A percentile compares a stretch with the other conserved stretches of the same genome.
Evolutionary conservation across 164 flowering plant species (phyloP).

Genomic region (Piper betle): DNA sequence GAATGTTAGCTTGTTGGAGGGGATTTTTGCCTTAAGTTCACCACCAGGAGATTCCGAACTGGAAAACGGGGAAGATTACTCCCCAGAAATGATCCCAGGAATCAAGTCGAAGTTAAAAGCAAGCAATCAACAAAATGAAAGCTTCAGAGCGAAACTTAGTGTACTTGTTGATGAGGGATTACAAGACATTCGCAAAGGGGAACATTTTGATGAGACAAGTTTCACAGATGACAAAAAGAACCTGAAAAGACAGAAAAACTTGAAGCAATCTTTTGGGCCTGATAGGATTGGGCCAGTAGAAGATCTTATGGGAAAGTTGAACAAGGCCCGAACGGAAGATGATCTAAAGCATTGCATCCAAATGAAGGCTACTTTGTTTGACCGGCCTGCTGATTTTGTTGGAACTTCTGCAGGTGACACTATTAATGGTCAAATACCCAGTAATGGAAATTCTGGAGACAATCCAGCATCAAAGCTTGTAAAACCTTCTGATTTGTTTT

Average conservation of each 20-base stretch:
- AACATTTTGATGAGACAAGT: slow-evolving; percentile 13
- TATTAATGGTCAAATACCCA: slow-evolving; percentile 8
- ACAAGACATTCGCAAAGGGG: slow-evolving; percentile 31
- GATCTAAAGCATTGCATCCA: slow-evolving; percentile 58
- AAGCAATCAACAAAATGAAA: slow-evolving; percentile 28
- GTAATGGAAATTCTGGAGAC: slow-evolving; percentile 11
- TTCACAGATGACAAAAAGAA: slow-evolving; percentile 17
- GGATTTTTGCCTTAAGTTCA: slow-evolving; percentile 39
- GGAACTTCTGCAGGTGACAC: slow-evolving; percentile 11
- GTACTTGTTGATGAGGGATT: slow-evolving; percentile 45
- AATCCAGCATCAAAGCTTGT: slow-evolving; percentile 7
- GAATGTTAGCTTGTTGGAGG: slow-evolving; percentile 64
- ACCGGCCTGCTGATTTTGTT: slow-evolving; percentile 1
- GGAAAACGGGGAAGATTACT: slow-evolving; percentile 12
- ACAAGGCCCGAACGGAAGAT: slow-evolving; percentile 60
- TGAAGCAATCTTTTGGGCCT: slow-evolving; percentile 2
- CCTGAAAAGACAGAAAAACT: slow-evolving; percentile 20
- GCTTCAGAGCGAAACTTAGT: slow-evolving; percentile 34
- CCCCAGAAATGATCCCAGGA: slow-evolving; percentile 14
- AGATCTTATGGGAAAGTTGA: slow-evolving; percentile 62
- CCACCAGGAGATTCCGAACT: slow-evolving; percentile 13
- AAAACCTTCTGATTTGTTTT: slow-evolving; percentile 4
- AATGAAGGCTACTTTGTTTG: slow-evolving; percentile 34
- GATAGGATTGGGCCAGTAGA: slow-evolving; percentile 28
- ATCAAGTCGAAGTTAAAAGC: slow-evolving; percentile 46